A percentile compares a stretch with the other conserved stretches of the same genome.
These are phyloP conservation scores for Boletellus deceptivus DNA, from an alignment of 1,284 basidiomycete genomes.

Conservation along the genomic window DNA sequence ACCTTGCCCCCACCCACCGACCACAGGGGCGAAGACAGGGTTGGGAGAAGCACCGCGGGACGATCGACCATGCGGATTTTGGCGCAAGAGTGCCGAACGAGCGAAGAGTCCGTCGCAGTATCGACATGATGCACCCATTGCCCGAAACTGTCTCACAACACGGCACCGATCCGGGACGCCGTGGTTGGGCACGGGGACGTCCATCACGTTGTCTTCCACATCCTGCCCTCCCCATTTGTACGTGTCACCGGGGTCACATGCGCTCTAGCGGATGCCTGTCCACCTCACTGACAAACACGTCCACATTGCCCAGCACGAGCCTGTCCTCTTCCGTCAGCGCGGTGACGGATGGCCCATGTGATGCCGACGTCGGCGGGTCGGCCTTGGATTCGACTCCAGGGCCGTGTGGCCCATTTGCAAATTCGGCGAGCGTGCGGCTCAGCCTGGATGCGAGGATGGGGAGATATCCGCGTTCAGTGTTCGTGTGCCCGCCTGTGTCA, in stretches of 20 bases:
- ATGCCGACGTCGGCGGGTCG: slow-evolving; percentile 6
- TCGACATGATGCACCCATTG: no score
- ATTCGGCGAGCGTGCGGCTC: slow-evolving; percentile 31
- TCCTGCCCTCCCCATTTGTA: no score
- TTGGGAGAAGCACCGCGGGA: neutral
- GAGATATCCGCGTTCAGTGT: slow-evolving; percentile 88
- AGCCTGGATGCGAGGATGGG: slow-evolving; percentile 65
- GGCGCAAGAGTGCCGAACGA: no score
- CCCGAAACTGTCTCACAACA: no score
- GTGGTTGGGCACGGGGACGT: no score
- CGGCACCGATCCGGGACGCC: no score
- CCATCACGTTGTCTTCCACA: no score
- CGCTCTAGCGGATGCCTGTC: slow-evolving; percentile 63
- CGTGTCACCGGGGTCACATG: slow-evolving; percentile 34
- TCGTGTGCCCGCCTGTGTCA: slow-evolving; percentile 70
- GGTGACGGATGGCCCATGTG: slow-evolving; percentile 35
- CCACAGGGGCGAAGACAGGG: no score
- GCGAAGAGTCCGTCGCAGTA: no score
- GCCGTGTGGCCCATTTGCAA: slow-evolving; percentile 27
- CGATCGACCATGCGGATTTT: neutral
- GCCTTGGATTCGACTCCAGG: slow-evolving; percentile 28
- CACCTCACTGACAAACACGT: slow-evolving; percentile 56
- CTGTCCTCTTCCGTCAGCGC: slow-evolving; percentile 32
- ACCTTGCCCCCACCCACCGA: slow-evolving; percentile 12
- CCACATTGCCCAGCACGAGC: slow-evolving; percentile 35